Evolutionary conservation across 1,284 basidiomycete species (phyloP).

Genomic region (Trichosporon coremiiforme): DNA sequence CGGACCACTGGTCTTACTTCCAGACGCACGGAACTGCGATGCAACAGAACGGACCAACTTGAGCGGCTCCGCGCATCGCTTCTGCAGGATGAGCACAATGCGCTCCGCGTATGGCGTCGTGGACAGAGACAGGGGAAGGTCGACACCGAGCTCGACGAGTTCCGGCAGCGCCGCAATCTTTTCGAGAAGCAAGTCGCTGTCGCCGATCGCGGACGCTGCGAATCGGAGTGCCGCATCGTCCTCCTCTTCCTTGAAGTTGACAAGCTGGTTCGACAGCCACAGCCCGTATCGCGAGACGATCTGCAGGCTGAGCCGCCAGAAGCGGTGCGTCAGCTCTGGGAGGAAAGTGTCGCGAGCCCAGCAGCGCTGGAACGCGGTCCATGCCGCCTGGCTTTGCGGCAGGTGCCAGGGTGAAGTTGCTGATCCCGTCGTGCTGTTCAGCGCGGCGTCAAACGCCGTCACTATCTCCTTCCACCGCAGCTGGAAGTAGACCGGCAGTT

Average conservation of each 20-base stretch:
- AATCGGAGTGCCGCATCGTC: slow-evolving; percentile 52
- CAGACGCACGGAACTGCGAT: slow-evolving; percentile 68
- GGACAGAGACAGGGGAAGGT: slow-evolving; percentile 29
- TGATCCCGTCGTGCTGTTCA: slow-evolving; percentile 47
- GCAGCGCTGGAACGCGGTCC: slow-evolving; percentile 71
- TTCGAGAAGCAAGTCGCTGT: slow-evolving; percentile 38
- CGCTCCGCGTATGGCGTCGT: slow-evolving; percentile 60
- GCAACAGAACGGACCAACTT: slow-evolving; percentile 84
- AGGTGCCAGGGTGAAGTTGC: slow-evolving; percentile 32
- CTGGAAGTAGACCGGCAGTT: slow-evolving; percentile 95
- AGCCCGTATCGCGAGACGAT: slow-evolving; percentile 73
- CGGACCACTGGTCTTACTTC: slow-evolving; percentile 61
- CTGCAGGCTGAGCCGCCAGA: slow-evolving; percentile 87
- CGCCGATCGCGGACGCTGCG: slow-evolving; percentile 41
- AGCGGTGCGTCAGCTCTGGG: slow-evolving; percentile 74
- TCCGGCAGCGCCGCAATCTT: slow-evolving; percentile 25
- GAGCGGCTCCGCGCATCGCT: slow-evolving; percentile 79
- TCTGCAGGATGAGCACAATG: slow-evolving; percentile 71
- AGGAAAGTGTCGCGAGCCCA: slow-evolving; percentile 85
- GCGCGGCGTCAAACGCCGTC: slow-evolving; percentile 67
- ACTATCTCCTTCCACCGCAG: slow-evolving; percentile 96
- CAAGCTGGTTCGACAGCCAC: slow-evolving; percentile 63
- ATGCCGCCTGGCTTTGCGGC: slow-evolving; percentile 68
- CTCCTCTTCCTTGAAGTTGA: slow-evolving; percentile 62
- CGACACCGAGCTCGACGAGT: slow-evolving; percentile 23